These are phyloP conservation scores for Penicillium daleae DNA, from an alignment of 495 filamentous ascomycete genomes.

Conservation along the genomic window DNA sequence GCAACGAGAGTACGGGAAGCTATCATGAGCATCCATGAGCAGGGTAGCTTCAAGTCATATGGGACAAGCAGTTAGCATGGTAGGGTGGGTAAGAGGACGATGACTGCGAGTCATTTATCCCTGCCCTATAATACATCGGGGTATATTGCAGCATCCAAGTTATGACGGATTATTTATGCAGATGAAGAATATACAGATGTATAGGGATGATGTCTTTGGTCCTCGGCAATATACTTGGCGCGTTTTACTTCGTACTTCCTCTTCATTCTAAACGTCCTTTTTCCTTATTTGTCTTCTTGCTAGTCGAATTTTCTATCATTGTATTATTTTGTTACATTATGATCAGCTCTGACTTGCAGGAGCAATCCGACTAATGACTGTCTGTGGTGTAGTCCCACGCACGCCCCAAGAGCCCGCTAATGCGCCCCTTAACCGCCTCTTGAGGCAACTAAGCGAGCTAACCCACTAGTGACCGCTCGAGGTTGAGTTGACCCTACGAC, in stretches of 20 bases:
- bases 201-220: background rate
- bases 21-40: background rate
- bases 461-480: background rate
- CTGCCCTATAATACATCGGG: background rate
- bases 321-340: background rate
- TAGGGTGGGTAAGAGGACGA: background rate
- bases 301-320: background rate
- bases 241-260: background rate
- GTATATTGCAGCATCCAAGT: background rate
- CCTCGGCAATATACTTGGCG: background rate
- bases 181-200: background rate
- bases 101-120: background rate
- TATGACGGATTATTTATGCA: background rate
- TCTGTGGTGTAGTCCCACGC: background rate
- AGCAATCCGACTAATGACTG: background rate
- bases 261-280: background rate
- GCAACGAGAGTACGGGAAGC: background rate
- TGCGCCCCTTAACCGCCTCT: slow-evolving; percentile 1
- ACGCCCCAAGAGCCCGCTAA: slow-evolving; percentile 1
- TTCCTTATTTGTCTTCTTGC: background rate
- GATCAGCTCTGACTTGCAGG: slow-evolving; percentile 4
- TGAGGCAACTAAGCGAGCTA: slow-evolving; percentile 4
- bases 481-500: background rate
- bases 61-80: too few species aligned
- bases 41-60: background rate